Evolutionary conservation across 176 grass and related monocot genomes (phyloP), one percentile per base, ranked within the genome.

Genomic region (Thalia dealbata): DNA sequence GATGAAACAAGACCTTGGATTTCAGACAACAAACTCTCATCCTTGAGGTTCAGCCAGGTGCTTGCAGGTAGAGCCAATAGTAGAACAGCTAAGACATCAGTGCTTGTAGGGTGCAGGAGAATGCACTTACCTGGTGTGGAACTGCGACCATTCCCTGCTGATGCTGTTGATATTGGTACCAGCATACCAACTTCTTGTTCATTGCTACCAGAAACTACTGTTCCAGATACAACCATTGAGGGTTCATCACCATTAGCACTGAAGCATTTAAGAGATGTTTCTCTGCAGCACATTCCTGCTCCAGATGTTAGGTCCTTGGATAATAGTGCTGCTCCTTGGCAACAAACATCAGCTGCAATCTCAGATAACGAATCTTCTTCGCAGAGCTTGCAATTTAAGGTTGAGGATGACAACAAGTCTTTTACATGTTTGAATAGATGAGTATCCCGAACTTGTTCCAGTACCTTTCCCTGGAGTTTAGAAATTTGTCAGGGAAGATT

Each of bases 291-390:
- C 58, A 81, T 88, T 42, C 65, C 73, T 77, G 84, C 50, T 52
- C 29, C 74, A 75, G 78, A 78, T 64, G 14, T 75, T 79, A 78
- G 50, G 70, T 61, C 72, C 10, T 80, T 76, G 29, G 87, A 78
- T 78, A 96, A 70, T 29, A 96, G 61, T 52, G 82, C 66, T 6
- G 86, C 84, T 59, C 84, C 87, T 84, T 90, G 86, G 84, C 92
- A 92, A 76, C 95, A 88, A 19, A 89, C 58, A 70, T 50, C 75
- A 55, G 80, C 72, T 74, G 85, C 80, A 82, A 84, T 85, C 23
- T 67, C 76, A 1, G 61, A 50, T 63, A 89, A 64, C 11, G 71
- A 75, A 59, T 86, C 78, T 41, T 74, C 58, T 45, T 82, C 79
- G 45, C 44, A 63, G 30, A 32, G 62, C 77, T n/a, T 43, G 54